Base-by-base conservation (phyloP, 2,329 filamentous ascomycete species). In the Nemania abortiva region DNA sequence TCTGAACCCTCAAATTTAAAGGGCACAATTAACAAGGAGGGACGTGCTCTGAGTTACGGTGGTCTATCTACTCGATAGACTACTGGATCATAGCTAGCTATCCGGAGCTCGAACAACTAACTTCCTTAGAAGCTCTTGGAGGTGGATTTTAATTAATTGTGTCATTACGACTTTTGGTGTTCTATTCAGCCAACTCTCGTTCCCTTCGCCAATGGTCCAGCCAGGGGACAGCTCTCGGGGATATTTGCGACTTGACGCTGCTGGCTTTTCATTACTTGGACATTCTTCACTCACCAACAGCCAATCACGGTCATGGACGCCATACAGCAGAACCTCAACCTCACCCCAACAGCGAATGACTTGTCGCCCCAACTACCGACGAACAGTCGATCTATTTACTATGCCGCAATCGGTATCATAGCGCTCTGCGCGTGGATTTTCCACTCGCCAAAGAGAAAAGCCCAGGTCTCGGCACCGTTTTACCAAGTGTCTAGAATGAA, bases 401-500 rank as follows among this genome's bases (percentile, higher is more conserved):
- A 84, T 70, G 72, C 81, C 34, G 79, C 80, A n/a, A 71, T 84
- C 13, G 76, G 74, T 13, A 72, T 78, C 15, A 68, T 82, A 24
- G 56, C 84, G 11, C 49, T 84, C 5, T 77, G 77, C 15, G 74
- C 79, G 24, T 85, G 81, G 80, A 47, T 82, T n/a, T 74, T 84
- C n/a, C 78, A 78, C 55, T 74, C 77, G 18, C 74, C 69, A 47
- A 81, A 80, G 47, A 53, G 72, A 54, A 73, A 74, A 42, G 70
- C 73, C 11, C 61, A 74, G 31, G 77, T 84, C 3, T 77, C 81
- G 11, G 78, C 81, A 3, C 85, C 85, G 0, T 83, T 84, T 57
- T 87, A 85, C 75, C 82, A 84, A 70, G 84, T 84, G 0, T 79
- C 83, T 6, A 83, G 83, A 72, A 78, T 80, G 59, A 85, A 82